phyloP scores from a whole-genome alignment of 225 moss, liverwort and hornwort genomes.

The Climacium dendroides region DNA sequence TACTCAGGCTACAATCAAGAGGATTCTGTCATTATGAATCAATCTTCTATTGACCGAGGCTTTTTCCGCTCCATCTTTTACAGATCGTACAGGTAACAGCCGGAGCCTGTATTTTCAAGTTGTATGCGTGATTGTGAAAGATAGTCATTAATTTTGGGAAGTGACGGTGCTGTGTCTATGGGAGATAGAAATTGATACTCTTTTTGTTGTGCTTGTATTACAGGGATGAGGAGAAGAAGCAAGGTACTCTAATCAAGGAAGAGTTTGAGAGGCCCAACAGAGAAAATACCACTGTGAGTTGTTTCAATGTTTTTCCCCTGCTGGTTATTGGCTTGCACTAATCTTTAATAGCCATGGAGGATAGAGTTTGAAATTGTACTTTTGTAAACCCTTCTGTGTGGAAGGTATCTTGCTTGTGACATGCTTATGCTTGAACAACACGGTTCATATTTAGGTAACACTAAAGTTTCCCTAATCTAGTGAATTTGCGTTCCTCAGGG shows the following conservation, averaged over 20 bases:
- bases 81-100: constrained; percentile 72
- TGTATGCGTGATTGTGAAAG: not conserved
- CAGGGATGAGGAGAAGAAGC: constrained; percentile 99
- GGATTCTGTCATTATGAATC: constrained; percentile 99
- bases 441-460: not conserved
- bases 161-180: not conserved
- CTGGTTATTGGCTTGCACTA: not conserved
- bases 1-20: constrained; percentile 99
- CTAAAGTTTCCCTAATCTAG: not conserved
- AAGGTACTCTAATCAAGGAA: constrained; percentile 95
- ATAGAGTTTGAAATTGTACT: not conserved
- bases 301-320: not conserved
- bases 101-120: not conserved
- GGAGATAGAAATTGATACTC: not conserved
- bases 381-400: not conserved
- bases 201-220: not conserved
- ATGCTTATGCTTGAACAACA: not conserved
- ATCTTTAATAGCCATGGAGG: not conserved
- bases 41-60: constrained; percentile 94
- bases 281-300: constrained; percentile 84
- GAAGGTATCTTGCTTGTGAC: not conserved
- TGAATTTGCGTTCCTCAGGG: constrained; percentile 29
- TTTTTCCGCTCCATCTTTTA: constrained; percentile 99
- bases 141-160: not conserved
- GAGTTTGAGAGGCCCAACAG: constrained; percentile 97